These are phyloP conservation scores for Turritis glabra DNA, from an alignment of 345 rosid species.

Conservation along the genomic window DNA sequence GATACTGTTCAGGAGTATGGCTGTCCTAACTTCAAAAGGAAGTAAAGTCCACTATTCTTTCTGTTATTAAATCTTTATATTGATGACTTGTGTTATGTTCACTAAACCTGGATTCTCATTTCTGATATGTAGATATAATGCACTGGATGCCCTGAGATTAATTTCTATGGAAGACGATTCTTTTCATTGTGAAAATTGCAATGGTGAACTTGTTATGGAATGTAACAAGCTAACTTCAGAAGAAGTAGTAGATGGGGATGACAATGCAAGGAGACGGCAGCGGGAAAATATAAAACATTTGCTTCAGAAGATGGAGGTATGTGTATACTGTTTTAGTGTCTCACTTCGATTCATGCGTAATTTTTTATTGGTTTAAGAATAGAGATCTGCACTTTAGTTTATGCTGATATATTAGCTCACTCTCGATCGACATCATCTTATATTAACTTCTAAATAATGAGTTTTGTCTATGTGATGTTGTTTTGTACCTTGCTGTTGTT, in stretches of 20 bases:
- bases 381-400: background rate
- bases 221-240: conserved; percentile 71
- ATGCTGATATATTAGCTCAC: background rate
- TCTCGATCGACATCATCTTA: too few relatives aligned
- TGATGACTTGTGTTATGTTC: background rate
- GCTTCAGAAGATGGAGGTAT: conserved; percentile 79
- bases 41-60: conserved; percentile 45
- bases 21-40: conserved; percentile 80
- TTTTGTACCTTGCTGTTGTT: background rate
- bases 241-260: conserved; percentile 82
- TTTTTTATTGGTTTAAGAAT: background rate
- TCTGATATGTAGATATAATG: conserved; percentile 59
- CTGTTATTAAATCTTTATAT: background rate
- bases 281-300: conserved; percentile 62
- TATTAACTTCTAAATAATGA: too few relatives aligned
- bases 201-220: conserved; percentile 86
- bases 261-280: conserved; percentile 66
- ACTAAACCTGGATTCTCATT: conserved; percentile 15
- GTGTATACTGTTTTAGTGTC: background rate
- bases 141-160: conserved; percentile 77
- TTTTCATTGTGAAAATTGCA: conserved; percentile 86
- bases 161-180: conserved; percentile 64
- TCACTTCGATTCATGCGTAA: background rate
- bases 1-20: conserved; percentile 84
- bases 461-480: too few relatives aligned